phyloP scores from a whole-genome alignment of 2,329 filamentous ascomycete species.

The Xylaria sp. region DNA sequence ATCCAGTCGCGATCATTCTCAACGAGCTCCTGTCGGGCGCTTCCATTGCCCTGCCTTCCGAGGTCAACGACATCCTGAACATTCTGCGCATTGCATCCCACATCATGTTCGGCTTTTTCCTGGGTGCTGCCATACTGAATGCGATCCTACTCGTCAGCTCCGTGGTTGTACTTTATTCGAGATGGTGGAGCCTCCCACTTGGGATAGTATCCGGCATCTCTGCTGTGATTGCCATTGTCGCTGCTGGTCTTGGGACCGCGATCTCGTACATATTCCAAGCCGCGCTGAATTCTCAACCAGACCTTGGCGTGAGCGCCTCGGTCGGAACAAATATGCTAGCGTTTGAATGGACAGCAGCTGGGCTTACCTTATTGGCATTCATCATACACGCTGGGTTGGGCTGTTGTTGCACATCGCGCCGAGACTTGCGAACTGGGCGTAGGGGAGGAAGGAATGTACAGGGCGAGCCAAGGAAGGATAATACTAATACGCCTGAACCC shows the following conservation, averaged over 20 bases:
- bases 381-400: slow-evolving; percentile 78
- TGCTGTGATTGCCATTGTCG: slow-evolving; percentile 74
- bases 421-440: slow-evolving; percentile 60
- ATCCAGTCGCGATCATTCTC: slow-evolving; percentile 83
- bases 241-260: slow-evolving; percentile 79
- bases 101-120: slow-evolving; percentile 91
- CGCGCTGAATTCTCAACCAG: slow-evolving; percentile 74
- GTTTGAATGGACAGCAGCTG: slow-evolving; percentile 88
- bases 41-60: slow-evolving; percentile 79
- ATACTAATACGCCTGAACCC: neutral
- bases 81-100: slow-evolving; percentile 79
- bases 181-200: slow-evolving; percentile 72
- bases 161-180: slow-evolving; percentile 63
- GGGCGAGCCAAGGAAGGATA: slow-evolving; percentile 23
- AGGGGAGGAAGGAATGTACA: slow-evolving; percentile 43
- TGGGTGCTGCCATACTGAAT: slow-evolving; percentile 75
- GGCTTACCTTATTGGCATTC: slow-evolving; percentile 74
- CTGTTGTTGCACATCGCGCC: slow-evolving; percentile 75
- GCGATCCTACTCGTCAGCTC: slow-evolving; percentile 77
- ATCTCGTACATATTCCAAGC: slow-evolving; percentile 86
- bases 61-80: slow-evolving; percentile 77
- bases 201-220: slow-evolving; percentile 74
- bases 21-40: slow-evolving; percentile 84
- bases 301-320: slow-evolving; percentile 78
- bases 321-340: slow-evolving; percentile 80